These are phyloP conservation scores for peach (Prunus persica) DNA, from an alignment of 306 rosid species.

Conservation along the genomic window DNA sequence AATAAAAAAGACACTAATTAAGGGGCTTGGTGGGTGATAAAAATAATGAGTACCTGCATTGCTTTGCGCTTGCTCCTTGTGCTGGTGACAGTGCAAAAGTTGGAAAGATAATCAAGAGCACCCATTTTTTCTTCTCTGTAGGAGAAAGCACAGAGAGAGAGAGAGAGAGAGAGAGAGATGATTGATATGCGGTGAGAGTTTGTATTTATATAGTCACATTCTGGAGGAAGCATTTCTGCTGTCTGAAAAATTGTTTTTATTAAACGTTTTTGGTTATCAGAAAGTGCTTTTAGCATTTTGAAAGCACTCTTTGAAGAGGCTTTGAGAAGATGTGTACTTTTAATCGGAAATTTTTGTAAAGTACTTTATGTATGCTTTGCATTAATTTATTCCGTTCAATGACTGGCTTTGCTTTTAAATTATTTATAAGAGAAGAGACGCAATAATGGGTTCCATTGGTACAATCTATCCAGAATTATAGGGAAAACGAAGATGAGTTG, in stretches of 20 bases:
- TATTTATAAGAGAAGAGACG: slow-evolving; percentile 8
- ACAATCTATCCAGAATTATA: background rate
- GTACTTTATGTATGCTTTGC: slow-evolving; percentile 24
- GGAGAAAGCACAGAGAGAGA: slow-evolving; percentile 2
- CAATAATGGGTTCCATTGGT: slow-evolving; percentile 14
- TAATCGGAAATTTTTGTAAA: slow-evolving; percentile 5
- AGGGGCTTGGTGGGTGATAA: background rate
- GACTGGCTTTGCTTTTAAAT: slow-evolving; percentile 21
- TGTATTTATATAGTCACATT: slow-evolving; percentile 18
- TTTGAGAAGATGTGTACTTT: background rate
- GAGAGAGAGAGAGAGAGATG: slow-evolving; percentile 12
- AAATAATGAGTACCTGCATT: slow-evolving; percentile 64
- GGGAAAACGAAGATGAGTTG: background rate
- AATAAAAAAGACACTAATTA: too few species aligned
- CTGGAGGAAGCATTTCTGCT: background rate
- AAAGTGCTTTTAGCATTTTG: too few species aligned
- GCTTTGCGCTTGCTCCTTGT: slow-evolving; percentile 63
- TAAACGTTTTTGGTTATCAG: too few species aligned
- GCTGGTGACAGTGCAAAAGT: slow-evolving; percentile 58
- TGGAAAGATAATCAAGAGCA: slow-evolving; percentile 69
- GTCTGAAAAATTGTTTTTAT: background rate
- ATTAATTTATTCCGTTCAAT: slow-evolving; percentile 10
- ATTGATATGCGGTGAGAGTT: slow-evolving; percentile 1
- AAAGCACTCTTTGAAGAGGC: background rate
- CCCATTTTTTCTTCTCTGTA: slow-evolving; percentile 51